Evolutionary conservation across 2,329 filamentous ascomycete species (phyloP), one percentile per base, ranked within the genome.

Genomic region (Fusarium temperatum): DNA sequence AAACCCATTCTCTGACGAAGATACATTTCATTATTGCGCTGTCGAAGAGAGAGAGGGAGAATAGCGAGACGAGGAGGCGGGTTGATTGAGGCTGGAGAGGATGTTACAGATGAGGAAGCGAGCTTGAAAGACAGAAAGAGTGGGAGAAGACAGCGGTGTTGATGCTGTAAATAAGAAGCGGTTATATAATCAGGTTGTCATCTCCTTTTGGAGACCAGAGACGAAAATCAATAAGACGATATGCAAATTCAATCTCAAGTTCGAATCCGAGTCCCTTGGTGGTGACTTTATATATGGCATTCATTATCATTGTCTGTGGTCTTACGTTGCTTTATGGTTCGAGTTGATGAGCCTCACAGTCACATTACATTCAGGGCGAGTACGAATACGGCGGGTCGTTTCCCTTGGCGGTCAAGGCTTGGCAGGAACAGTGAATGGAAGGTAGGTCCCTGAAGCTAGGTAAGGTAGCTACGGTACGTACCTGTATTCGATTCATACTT

Each of bases 181-280:
- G 65, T 68, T 73, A 75, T 68, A 78, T 78, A 78, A 78, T 76
- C 75, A 78, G 72, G 68, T 78, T 75, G 68, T 75, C 60, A 71
- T 53, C 77, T 72, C 45, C 61, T 76, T 73, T 75, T 78, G 77
- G 75, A 78, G 68, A 78, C 66, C 68, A 75, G 74, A 73, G 41
- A 76, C 48, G 68, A 66, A 70, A 71, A 76, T 65, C 68, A 75
- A 78, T 64, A 73, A 76, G 59, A 78, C 63, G 68, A 75, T 68
- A 62, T 65, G 58, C 50, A 70, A 75, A 67, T 69, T 53, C 38
- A 55, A 42, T n/a, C 36, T 26, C 17, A 36, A 10, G 26, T 8
- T 55, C 32, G 26, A 28, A 20, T 30, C 35, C 26, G 24, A 28
- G 24, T 45, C 32, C 13, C 24, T 35, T 63, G 39, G 22, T 12